Base-by-base conservation (phyloP, 768 basidiomycete species). In the Tylopilus sp. region DNA sequence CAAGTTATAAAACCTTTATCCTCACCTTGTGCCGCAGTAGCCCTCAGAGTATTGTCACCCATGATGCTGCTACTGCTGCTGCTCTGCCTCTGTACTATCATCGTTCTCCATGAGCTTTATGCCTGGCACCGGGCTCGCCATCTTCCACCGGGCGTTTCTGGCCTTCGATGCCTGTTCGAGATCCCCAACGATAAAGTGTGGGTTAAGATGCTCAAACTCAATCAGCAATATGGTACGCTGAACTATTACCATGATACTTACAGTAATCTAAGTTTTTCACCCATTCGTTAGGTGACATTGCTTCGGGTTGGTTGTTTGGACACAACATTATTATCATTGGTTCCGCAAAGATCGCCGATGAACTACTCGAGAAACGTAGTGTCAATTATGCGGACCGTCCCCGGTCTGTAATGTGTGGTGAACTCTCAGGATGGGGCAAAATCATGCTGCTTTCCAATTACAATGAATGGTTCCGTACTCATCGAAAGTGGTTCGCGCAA, bases 361-460 rank as follows among this genome's bases (percentile, higher is more conserved):
- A 80, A 18, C 64, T 79, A 4, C 69, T 80, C 4, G 76, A 80
- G 54, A 79, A 72, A 49, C 70, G 75, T 26, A 66, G 74, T 21
- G 52, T 56, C 28, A 74, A 71, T 13, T 81, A 75, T 53, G 74
- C 77, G 8, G 61, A 63, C 23, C 59, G 57, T 11, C 61, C 60
- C 25, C 55, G 44, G 20, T 61, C 60, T 4, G 25, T 26, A 8
- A 26, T 26, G 25, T 4, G 5, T 8, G 25, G 25, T 4, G 25
- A 26, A 8, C 25, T 26, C 4, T 4, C 25, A 8, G 25, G 25
- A 26, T 26, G 25, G 25, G 25, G 25, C 4, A 26, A 26, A 26
- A 26, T 26, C 5, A 4, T 26, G 8, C 8, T 26, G 25, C 25
- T 26, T 26, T 26, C 5, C 25, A 26, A 26, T 8, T 26, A 26